These are phyloP conservation scores for Cordyceps militaris DNA, from an alignment of 2,329 filamentous ascomycete species.

Conservation along the genomic window DNA sequence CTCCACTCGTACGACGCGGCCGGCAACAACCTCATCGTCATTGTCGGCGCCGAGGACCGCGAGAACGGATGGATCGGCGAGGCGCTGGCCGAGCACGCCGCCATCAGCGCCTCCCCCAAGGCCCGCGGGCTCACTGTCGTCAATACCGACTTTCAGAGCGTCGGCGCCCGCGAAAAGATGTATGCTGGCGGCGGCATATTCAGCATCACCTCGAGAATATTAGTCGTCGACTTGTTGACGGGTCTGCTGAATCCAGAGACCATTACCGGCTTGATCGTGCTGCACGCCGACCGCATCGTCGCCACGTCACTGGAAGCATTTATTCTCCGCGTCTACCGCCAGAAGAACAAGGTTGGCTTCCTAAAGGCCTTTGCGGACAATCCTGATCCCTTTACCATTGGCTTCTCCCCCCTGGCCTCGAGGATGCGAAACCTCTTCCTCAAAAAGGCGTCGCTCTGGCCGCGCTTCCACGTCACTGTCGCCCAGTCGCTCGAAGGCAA, in stretches of 20 bases:
- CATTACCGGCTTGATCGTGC: slow-evolving; percentile 76
- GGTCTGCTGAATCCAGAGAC: slow-evolving; percentile 71
- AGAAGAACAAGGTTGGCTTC: slow-evolving; percentile 90
- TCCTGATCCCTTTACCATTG: slow-evolving; percentile 81
- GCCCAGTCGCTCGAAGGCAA: slow-evolving; percentile 84
- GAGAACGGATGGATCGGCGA: slow-evolving; percentile 98
- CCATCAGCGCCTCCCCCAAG: slow-evolving; percentile 73
- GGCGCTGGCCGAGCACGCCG: slow-evolving; percentile 89
- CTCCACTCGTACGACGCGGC: slow-evolving; percentile 95
- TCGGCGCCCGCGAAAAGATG: slow-evolving; percentile 82
- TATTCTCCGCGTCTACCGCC: slow-evolving; percentile 85
- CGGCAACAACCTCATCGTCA: slow-evolving; percentile 83
- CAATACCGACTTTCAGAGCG: slow-evolving; percentile 89
- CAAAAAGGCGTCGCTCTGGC: slow-evolving; percentile 82
- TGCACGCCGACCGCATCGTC: slow-evolving; percentile 82
- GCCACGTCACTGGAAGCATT: slow-evolving; percentile 91
- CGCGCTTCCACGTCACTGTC: slow-evolving; percentile 85
- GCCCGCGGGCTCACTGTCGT: slow-evolving; percentile 83
- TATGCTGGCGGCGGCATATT: slow-evolving; percentile 86
- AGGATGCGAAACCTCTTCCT: slow-evolving; percentile 89
- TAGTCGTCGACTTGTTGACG: slow-evolving; percentile 91
- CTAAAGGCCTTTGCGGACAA: slow-evolving; percentile 94
- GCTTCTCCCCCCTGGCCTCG: slow-evolving; percentile 78
- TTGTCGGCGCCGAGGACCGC: slow-evolving; percentile 83
- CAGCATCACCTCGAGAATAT: slow-evolving; percentile 89